These are phyloP conservation scores for Acrodontium crateriforme DNA, from an alignment of 2,329 filamentous ascomycete genomes.

Conservation along the genomic window DNA sequence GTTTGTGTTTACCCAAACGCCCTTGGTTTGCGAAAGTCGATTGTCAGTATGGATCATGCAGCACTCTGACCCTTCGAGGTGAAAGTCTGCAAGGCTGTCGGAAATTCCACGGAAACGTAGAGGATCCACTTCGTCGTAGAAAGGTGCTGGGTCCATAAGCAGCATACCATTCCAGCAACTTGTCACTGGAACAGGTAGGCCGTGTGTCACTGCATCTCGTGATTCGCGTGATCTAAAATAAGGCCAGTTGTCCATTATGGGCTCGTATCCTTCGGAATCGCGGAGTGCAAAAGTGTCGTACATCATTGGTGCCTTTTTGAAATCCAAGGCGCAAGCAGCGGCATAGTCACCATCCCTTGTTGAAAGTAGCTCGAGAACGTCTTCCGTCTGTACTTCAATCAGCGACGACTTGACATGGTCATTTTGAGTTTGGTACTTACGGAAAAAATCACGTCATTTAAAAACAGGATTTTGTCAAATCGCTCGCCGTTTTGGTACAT, in stretches of 20 bases:
- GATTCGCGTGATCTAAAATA: constrained; percentile 42
- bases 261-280: constrained; percentile 38
- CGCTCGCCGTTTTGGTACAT: constrained; percentile 34
- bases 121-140: constrained; percentile 27
- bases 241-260: constrained; percentile 44
- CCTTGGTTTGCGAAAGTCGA: constrained; percentile 35
- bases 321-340: constrained; percentile 49
- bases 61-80: constrained; percentile 67
- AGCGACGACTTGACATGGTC: not conserved
- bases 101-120: constrained; percentile 51
- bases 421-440: constrained; percentile 32
- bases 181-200: constrained; percentile 43
- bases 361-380: constrained; percentile 41
- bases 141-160: constrained; percentile 41
- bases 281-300: constrained; percentile 52
- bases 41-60: constrained; percentile 67
- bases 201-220: constrained; percentile 38
- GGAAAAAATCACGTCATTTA: constrained; percentile 51
- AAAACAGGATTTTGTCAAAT: constrained; percentile 47
- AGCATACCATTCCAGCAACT: constrained; percentile 53
- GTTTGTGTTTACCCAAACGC: constrained; percentile 55
- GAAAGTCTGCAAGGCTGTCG: constrained; percentile 44
- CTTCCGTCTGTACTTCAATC: constrained; percentile 34
- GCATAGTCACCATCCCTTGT: constrained; percentile 47
- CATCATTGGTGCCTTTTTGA: constrained; percentile 38